These are phyloP conservation scores for Mollisia scopiformis DNA, from an alignment of 2,329 filamentous ascomycete species.

Conservation along the genomic window DNA sequence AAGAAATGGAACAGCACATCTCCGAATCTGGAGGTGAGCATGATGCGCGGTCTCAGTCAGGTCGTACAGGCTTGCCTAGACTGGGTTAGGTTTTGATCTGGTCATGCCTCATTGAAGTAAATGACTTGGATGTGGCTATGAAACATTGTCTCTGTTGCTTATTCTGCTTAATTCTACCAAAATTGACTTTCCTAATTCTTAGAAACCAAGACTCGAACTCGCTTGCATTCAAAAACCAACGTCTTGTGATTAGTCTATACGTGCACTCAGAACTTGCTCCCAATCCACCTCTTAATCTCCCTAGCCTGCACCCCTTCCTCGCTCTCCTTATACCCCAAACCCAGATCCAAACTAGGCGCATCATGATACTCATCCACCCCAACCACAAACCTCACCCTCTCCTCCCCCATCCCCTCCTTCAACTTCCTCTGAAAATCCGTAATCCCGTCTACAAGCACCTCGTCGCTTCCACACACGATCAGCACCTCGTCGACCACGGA, in stretches of 20 bases:
- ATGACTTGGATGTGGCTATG: not conserved
- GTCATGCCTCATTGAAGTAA: not conserved
- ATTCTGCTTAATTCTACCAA: not conserved
- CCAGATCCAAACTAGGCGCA: slow-evolving; percentile 27
- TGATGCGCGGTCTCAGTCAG: not conserved
- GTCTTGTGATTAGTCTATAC: no score
- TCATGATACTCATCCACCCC: slow-evolving; percentile 32
- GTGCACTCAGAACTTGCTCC: slow-evolving; percentile 25
- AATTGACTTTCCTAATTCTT: no score
- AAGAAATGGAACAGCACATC: slow-evolving; percentile 1
- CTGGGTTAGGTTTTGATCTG: not conserved
- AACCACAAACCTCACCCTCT: slow-evolving; percentile 21
- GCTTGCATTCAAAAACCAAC: no score
- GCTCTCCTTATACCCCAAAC: slow-evolving; percentile 26
- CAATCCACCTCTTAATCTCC: slow-evolving; percentile 30
- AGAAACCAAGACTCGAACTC: no score
- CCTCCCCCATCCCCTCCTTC: slow-evolving; percentile 17
- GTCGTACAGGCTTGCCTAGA: not conserved
- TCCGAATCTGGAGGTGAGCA: not conserved
- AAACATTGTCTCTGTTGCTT: no score
- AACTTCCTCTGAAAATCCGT: slow-evolving; percentile 51
- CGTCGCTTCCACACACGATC: slow-evolving; percentile 40
- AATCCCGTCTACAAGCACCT: slow-evolving; percentile 39
- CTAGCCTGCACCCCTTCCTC: slow-evolving; percentile 28
- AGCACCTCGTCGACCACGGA: slow-evolving; percentile 49